phyloP scores from a whole-genome alignment of 495 filamentous ascomycete genomes.

The Cryomyces antarcticus region DNA sequence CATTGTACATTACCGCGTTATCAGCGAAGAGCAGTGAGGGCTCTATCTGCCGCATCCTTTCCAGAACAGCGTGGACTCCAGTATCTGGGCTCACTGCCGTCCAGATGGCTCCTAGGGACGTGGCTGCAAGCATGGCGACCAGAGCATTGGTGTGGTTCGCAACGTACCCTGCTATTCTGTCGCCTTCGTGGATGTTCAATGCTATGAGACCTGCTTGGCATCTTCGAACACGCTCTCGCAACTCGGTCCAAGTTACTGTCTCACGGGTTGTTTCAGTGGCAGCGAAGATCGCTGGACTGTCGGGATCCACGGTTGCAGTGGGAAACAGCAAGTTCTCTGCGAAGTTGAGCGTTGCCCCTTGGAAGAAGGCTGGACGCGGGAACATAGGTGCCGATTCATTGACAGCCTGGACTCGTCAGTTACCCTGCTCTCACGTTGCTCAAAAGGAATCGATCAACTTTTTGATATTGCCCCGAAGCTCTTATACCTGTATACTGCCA shows the following conservation, averaged over 20 bases:
- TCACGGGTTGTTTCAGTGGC: conserved; percentile 51
- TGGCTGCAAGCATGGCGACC: conserved; percentile 66
- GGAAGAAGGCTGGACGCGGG: conserved; percentile 69
- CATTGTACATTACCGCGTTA: conserved; percentile 75
- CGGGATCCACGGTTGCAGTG: conserved; percentile 31
- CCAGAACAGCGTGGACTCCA: conserved; percentile 60
- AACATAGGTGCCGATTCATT: conserved; percentile 48
- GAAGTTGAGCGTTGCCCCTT: conserved; percentile 62
- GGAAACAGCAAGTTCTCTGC: conserved; percentile 84
- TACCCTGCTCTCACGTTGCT: neutral
- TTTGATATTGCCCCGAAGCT: conserved; percentile 39
- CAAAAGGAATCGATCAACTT: conserved; percentile 21
- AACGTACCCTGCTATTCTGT: conserved; percentile 67
- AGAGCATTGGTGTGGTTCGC: conserved; percentile 73
- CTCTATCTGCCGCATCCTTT: conserved; percentile 62
- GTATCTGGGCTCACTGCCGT: conserved; percentile 74
- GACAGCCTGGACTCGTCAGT: conserved; percentile 35
- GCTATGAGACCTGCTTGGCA: conserved; percentile 52
- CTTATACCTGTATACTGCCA: conserved; percentile 65
- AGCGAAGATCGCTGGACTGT: conserved; percentile 43
- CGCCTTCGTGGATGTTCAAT: conserved; percentile 39
- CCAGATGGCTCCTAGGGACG: conserved; percentile 74
- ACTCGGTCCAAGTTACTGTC: conserved; percentile 56
- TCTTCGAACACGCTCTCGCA: conserved; percentile 53
- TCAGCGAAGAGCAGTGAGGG: conserved; percentile 69